Base-by-base conservation (phyloP, 495 filamentous ascomycete species). In the Aspergillus panamensis region DNA sequence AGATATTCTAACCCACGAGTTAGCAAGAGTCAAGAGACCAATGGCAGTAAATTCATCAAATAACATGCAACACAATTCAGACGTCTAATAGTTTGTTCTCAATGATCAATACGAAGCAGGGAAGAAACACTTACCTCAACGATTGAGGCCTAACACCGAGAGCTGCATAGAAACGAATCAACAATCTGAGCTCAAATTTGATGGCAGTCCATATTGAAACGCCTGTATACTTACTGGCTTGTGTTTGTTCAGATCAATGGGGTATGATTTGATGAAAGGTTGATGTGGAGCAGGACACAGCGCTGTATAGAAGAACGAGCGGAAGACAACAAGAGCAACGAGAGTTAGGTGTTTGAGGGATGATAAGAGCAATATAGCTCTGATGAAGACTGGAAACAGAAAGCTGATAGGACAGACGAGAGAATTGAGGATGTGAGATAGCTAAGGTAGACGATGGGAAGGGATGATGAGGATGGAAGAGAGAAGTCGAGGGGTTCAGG, bases 361-460 rank as follows among this genome's bases (percentile, higher is more conserved):
- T 29, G 13, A 58, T 35, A 44, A 44, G 29, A 42, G 45, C 30
- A 25, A 52, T 52, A 52, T 42, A 16, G 30, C 16, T 30, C 21
- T 7, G 25, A 43, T 20, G 47, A 50, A 44, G 10, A 40, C 57
- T 48, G 51, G 49, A 53, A 49, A 53, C 25, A 45, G 7, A 33
- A 25, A 58, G 16, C 17, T 32, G 47, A 19, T 58, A 47, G 45
- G 29, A 45, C 56, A 35, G 35, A 48, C 6, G 21, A 40, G 64
- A 61, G 64, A 61, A 61, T 58, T 52, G 49, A 49, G 39, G 48
- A 58, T 58, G 56, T 9, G 56, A 30, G 14, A 52, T 52, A 52
- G 39, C 30, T 52, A 58, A 58, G 20, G 50, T 49, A 52, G 48
- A 58, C 30, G 53, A 57, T 53, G 62, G 62, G 65, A 69, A 60